A percentile compares a stretch with the other conserved stretches of the same genome.
These are phyloP conservation scores for Clonostachys sp. DNA, from an alignment of 2,329 filamentous ascomycete genomes.

Conservation along the genomic window DNA sequence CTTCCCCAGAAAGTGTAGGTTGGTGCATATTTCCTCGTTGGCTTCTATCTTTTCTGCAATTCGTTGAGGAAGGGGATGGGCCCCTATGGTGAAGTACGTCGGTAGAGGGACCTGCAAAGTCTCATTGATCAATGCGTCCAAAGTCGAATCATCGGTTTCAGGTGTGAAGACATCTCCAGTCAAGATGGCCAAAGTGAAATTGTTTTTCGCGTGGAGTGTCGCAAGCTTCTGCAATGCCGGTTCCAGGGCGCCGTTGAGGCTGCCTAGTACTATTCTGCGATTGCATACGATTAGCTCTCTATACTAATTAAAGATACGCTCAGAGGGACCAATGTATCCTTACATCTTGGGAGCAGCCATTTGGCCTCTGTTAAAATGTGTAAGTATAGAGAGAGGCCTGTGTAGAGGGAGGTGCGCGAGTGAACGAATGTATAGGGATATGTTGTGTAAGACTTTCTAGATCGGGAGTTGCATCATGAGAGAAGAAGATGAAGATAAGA, in stretches of 20 bases:
- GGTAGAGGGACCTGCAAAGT: slow-evolving; percentile 70
- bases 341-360: slow-evolving; percentile 48
- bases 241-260: slow-evolving; percentile 73
- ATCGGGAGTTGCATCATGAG: neutral
- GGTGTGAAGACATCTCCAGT: slow-evolving; percentile 76
- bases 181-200: slow-evolving; percentile 80
- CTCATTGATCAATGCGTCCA: slow-evolving; percentile 67
- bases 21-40: slow-evolving; percentile 76
- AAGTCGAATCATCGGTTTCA: slow-evolving; percentile 49
- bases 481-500: slow-evolving; percentile 2
- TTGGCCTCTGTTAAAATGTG: slow-evolving; percentile 3
- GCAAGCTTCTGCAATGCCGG: slow-evolving; percentile 76
- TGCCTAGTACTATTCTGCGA: slow-evolving; percentile 72
- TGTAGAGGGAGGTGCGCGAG: slow-evolving; percentile 1
- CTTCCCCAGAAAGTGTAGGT: slow-evolving; percentile 86
- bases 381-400: slow-evolving; percentile 5
- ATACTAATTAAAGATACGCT: slow-evolving; percentile 2
- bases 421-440: too few species aligned
- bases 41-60: slow-evolving; percentile 71
- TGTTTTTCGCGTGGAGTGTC: slow-evolving; percentile 79
- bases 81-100: slow-evolving; percentile 87
- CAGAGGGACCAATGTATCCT: slow-evolving; percentile 7
- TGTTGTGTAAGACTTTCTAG: neutral
- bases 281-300: slow-evolving; percentile 1
- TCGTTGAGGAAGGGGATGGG: slow-evolving; percentile 61